Percentiles rank a stretch among this genome's conserved stretches.
Conservation (phyloP, 1,139 yeast species). For the Zygosaccharomyces sapae region DNA sequence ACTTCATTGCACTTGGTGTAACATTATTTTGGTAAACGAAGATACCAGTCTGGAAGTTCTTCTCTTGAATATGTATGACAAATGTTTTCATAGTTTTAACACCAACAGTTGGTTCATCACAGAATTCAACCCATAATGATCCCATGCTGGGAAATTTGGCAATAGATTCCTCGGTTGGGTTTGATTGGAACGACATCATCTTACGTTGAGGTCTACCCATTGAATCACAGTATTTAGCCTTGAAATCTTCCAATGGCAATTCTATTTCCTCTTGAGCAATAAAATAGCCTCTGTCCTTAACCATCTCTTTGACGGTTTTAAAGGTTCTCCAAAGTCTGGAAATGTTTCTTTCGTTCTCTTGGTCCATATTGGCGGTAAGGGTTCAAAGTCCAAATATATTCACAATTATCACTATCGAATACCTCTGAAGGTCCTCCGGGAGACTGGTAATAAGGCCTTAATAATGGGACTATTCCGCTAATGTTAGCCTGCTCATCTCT, state of each 20-base stretch:
- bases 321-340: constrained; percentile 93
- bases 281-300: constrained; percentile 88
- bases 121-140: constrained; percentile 93
- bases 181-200: constrained; percentile 92
- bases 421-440: not conserved
- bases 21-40: constrained; percentile 85
- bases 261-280: constrained; percentile 88
- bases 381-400: not conserved
- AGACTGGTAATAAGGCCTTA: not conserved
- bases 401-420: not conserved
- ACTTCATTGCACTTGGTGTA: constrained; percentile 94
- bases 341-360: constrained; percentile 78
- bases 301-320: constrained; percentile 94
- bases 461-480: not conserved
- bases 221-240: constrained; percentile 78
- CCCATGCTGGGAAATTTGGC: constrained; percentile 88
- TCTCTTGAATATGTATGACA: constrained; percentile 89
- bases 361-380: constrained; percentile 52
- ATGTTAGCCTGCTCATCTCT: not conserved
- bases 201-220: constrained; percentile 88
- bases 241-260: constrained; percentile 81
- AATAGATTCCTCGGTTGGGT: constrained; percentile 77
- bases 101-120: constrained; percentile 93
- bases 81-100: constrained; percentile 97
- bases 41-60: constrained; percentile 87